These are phyloP conservation scores for Pinus tabuliformis DNA, from an alignment of 75 land plant species.

Conservation along the genomic window DNA sequence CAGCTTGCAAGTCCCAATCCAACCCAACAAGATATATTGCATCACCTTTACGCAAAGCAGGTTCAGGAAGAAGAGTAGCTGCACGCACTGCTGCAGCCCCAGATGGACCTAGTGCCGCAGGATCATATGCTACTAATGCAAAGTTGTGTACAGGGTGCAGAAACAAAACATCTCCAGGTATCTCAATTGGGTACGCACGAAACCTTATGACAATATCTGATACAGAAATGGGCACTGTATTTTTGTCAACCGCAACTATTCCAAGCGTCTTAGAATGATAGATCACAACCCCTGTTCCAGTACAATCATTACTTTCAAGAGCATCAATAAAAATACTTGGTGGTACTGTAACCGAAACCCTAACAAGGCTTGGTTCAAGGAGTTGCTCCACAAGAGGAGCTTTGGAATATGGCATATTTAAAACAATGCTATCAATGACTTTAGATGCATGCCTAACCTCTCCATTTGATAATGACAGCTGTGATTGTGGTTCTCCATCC, in stretches of 20 bases:
- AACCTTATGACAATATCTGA: constrained; percentile 87
- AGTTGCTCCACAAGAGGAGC: constrained; percentile 70
- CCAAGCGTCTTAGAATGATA: constrained; percentile 75
- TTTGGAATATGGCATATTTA: constrained; percentile 17
- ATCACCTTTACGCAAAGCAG: constrained; percentile 72
- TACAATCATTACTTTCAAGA: constrained; percentile 72
- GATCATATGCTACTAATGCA: constrained; percentile 87
- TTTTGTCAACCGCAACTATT: constrained; percentile 79
- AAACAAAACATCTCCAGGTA: constrained; percentile 88
- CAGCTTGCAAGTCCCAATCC: constrained; percentile 76
- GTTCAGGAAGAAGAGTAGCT: constrained; percentile 75
- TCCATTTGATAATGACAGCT: neutral
- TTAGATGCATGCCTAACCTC: neutral
- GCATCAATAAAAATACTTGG: constrained; percentile 84
- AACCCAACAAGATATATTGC: constrained; percentile 87
- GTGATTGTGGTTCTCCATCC: no score
- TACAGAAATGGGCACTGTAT: constrained; percentile 81
- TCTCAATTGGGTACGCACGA: constrained; percentile 90
- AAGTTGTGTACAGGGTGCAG: constrained; percentile 90
- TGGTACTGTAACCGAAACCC: constrained; percentile 94
- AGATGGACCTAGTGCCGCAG: constrained; percentile 62
- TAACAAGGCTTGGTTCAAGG: constrained; percentile 85
- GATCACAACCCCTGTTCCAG: constrained; percentile 81
- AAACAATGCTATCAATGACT: neutral
- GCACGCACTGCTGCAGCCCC: constrained; percentile 75